Evolutionary conservation across 2,329 filamentous ascomycete genomes (phyloP), one percentile per base, ranked within the genome.

Genomic region (Nemania serpens): DNA sequence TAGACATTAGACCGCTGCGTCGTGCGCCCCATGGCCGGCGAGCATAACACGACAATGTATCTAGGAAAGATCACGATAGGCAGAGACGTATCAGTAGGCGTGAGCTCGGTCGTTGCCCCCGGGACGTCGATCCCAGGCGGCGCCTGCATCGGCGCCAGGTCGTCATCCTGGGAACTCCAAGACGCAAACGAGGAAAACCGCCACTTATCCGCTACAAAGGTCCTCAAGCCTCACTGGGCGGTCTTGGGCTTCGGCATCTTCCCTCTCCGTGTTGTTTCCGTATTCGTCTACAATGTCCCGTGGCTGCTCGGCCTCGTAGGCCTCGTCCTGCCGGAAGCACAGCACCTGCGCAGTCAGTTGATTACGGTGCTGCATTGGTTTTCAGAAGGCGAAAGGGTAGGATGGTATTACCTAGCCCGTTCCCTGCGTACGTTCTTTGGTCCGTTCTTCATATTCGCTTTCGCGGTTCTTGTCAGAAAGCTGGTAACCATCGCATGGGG

Each of bases 11-110:
- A 81, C 46, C 71, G 73, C 22, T 84, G 81, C 66, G 78, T 77
- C 42, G 76, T 79, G 49, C 77, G 83, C 10, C 82, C 83, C 0
- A 85, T 86, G 62, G 83, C 77, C 0, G 83, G 75, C 2, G 84
- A 86, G 70, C 74, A 77, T n/a, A 85, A 85, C 68, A 84, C 83
- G 0, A 79, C 79, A 1, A 86, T 86, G 82, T 84, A 84, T 58
- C 75, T 86, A 11, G 81, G 80, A 11, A 74, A 71, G 6, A 84
- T 86, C 62, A 70, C 69, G 10, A 78, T 86, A 52, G 83, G 82
- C 1, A 71, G 73, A 7, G 78, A 82, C 47, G 75, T 76, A 10
- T 79, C 75, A 1, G 73, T 85, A 4, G 82, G 83, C 5, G 65
- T 79, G 2, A 75, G 78, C 3, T 81, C 82, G 0, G 77, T 83